phyloP scores from a whole-genome alignment of 1,284 basidiomycete species.

The Melampsora occidentalis region DNA sequence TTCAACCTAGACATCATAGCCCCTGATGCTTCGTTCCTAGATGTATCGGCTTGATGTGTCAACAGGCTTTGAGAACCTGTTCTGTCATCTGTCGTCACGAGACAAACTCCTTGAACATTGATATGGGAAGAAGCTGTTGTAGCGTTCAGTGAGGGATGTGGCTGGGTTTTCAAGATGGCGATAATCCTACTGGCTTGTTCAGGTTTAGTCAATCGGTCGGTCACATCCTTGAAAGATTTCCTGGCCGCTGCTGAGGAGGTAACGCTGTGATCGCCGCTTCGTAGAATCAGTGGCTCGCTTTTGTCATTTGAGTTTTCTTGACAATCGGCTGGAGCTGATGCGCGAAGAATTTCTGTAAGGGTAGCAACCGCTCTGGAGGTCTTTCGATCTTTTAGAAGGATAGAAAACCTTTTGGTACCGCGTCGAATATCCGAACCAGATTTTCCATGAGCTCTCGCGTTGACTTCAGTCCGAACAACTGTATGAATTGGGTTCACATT shows the following conservation, averaged over 20 bases:
- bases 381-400: not conserved
- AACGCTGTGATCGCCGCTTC: not conserved
- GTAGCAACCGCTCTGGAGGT: not conserved
- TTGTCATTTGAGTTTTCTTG: not conserved
- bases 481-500: not conserved
- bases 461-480: not conserved
- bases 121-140: not conserved
- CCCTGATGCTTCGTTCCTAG: not conserved
- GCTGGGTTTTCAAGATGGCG: not conserved
- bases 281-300: not conserved
- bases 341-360: not conserved
- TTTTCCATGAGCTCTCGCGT: not conserved
- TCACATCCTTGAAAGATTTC: slow-evolving; percentile 4
- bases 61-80: not conserved
- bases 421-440: not conserved
- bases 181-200: not conserved
- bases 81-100: not conserved
- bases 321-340: not conserved
- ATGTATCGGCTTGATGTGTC: not conserved
- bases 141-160: not conserved
- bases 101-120: not conserved
- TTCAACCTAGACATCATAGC: not conserved
- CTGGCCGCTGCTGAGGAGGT: not conserved
- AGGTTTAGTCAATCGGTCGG: not conserved
- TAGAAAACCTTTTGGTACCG: not conserved